Evolutionary conservation across 495 filamentous ascomycete species (phyloP), one percentile per base, ranked within the genome.

Genomic region (Symbiotaphrina buchneri): DNA sequence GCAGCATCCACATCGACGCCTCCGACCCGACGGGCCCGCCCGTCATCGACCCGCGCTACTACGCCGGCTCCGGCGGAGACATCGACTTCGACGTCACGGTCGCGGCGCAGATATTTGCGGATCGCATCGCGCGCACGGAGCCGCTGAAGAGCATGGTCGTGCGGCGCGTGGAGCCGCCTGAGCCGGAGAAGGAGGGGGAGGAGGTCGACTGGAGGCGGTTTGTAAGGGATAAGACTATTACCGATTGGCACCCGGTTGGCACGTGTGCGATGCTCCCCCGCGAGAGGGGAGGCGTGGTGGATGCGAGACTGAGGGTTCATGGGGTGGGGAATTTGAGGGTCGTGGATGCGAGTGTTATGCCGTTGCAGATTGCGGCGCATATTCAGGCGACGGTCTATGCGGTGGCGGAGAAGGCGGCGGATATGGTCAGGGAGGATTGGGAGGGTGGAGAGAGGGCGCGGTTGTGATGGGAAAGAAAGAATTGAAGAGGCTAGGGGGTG

Each of bases 271-370:
- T 65, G 61, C 44, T 65, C 3, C 58, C 56, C 4, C 41, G 36
- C 2, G 44, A 49, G 3, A 47, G 53, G 3, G 61, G 61, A 11
- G 58, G 61, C 18, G 61, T 65, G 0, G 61, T 65, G 0, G 55
- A 60, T 28, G 45, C 56, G 3, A 46, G 51, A 10, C 47, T 65
- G 2, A 44, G 45, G 24, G 61, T 65, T 0, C 61, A 58, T 31
- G 61, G 61, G 1, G 51, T 56, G 6, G 32, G 47, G 6, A 64
- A 64, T 29, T 46, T 65, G n/a, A 54, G 61, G 3, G 55, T 65
- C 1, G 58, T 57, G 1, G 58, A 63, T 28, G 57, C 57, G 3
- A 48, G 53, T 32, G 46, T 63, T 4, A 45, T 51, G 0, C 61
- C 61, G 0, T 42, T 62, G 13, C 43, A 59, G 1, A 45, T 59